Percentiles rank a stretch among this genome's conserved stretches.
Evolutionary conservation across 352 stramenopile genomes (phyloP).

Genomic region (Plasmopara halstedii): DNA sequence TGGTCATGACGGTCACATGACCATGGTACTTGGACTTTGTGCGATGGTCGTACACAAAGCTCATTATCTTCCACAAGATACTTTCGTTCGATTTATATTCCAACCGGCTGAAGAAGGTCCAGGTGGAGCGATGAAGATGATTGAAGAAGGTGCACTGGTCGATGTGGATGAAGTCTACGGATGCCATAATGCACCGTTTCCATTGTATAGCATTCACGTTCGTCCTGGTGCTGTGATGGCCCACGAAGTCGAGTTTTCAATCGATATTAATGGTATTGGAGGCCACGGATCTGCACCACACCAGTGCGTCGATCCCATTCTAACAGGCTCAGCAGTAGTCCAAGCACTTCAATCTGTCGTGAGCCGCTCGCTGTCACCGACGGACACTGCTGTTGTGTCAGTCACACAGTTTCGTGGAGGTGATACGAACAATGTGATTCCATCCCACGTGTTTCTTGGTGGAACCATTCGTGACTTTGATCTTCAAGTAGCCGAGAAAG

Average conservation of each 20-base stretch:
- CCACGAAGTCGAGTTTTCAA: slow-evolving; percentile 88
- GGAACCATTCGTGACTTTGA: slow-evolving; percentile 93
- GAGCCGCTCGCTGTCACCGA: slow-evolving; percentile 80
- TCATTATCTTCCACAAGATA: slow-evolving; percentile 59
- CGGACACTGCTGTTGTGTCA: slow-evolving; percentile 90
- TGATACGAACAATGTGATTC: slow-evolving; percentile 94
- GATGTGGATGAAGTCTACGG: slow-evolving; percentile 89
- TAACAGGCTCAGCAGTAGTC: slow-evolving; percentile 84
- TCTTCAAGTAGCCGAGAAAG: slow-evolving; percentile 65
- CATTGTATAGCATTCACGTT: slow-evolving; percentile 84
- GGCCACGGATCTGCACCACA: slow-evolving; percentile 92
- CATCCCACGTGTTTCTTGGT: slow-evolving; percentile 63
- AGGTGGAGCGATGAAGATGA: slow-evolving; percentile 89
- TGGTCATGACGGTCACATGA: slow-evolving; percentile 94
- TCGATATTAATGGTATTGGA: slow-evolving; percentile 88
- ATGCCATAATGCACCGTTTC: slow-evolving; percentile 87
- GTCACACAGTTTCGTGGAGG: slow-evolving; percentile 89
- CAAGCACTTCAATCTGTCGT: slow-evolving; percentile 91
- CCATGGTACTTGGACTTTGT: slow-evolving; percentile 89
- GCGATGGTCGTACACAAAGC: slow-evolving; percentile 63
- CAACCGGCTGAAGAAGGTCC: slow-evolving; percentile 93
- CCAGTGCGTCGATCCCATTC: slow-evolving; percentile 89
- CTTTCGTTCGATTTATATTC: slow-evolving; percentile 90
- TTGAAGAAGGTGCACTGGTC: slow-evolving; percentile 86
- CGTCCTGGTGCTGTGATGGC: slow-evolving; percentile 87